Base-by-base conservation (phyloP, 2,329 filamentous ascomycete species). In the Dothistroma septosporum region DNA sequence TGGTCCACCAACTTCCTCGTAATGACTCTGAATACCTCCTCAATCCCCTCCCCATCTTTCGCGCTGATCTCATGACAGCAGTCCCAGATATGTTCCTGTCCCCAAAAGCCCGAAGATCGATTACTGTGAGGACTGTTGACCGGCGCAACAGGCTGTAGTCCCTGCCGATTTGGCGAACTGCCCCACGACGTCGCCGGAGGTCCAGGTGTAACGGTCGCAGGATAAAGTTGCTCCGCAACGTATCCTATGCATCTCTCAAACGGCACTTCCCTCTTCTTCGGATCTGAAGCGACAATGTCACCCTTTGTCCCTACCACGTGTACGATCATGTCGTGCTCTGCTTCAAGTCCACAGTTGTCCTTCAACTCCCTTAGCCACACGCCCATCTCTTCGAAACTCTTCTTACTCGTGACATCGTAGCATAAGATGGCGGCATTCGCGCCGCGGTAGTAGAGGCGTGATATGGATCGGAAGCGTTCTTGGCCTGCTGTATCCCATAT, bases 401-500 rank as follows among this genome's bases (percentile, higher is more conserved):
- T 79, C 63, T 88, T 87, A 75, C 92, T 89, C 62, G 92, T 96
- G 74, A 97, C 95, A 79, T 90, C 90, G 80, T 97, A 97, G 82
- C 92, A 96, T 52, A 97, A 84, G 62, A 97, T 91, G 70, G 91
- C 94, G 61, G 92, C 92, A 73, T 96, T 93, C 64, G 93, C 93
- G 73, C 92, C 92, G 72, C 93, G 89, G 78, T 99, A 99, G 81
- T 97, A 97, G 57, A 99, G 85, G 59, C 92, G 88, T 10, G 91
- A 95, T 71, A 99, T 97, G 64, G 89, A 92, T 69, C 93, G 87
- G 76, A 97, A 99, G 59, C 93, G 87, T 79, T 99, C 93, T 74
- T 99, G 93, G 63, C 93, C 93, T 60, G 93, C 91, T 35, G 92
- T 97, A 74, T 97, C 92, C 92, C 92, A 97, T 68, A 97, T 95